Conservation (phyloP, 495 filamentous ascomycete genomes). For the Halenospora varia region DNA sequence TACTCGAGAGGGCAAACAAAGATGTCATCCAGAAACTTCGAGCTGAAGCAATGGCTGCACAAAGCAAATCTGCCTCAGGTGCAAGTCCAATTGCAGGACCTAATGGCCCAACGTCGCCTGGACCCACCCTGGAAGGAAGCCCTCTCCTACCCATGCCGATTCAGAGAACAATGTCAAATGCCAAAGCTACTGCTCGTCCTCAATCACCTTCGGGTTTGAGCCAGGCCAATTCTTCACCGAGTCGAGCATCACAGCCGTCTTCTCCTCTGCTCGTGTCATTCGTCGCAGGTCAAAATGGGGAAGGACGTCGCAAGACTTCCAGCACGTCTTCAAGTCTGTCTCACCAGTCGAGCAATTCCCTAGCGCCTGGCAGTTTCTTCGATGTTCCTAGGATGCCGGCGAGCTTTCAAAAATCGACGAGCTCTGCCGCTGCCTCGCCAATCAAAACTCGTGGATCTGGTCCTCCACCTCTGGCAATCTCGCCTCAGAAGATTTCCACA, state of each 20-base stretch:
- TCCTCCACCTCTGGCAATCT: constrained; percentile 45
- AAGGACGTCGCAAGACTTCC: constrained; percentile 60
- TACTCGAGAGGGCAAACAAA: constrained; percentile 96
- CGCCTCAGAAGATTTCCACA: constrained; percentile 45
- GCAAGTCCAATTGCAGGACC: constrained; percentile 19
- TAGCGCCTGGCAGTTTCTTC: constrained; percentile 71
- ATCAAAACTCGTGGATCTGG: constrained; percentile 61
- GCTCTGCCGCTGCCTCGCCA: constrained; percentile 66
- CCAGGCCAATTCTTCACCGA: constrained; percentile 82
- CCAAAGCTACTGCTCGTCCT: constrained; percentile 70
- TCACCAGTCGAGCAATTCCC: constrained; percentile 66
- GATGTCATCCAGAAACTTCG: constrained; percentile 95
- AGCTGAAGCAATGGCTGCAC: constrained; percentile 75
- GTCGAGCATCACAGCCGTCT: constrained; percentile 83
- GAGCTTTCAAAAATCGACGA: constrained; percentile 54
- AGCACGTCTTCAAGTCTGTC: constrained; percentile 83
- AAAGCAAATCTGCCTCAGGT: constrained; percentile 39
- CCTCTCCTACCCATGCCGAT: constrained; percentile 76
- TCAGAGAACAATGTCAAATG: constrained; percentile 75
- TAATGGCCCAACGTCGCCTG: constrained; percentile 35
- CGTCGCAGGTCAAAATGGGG: constrained; percentile 68
- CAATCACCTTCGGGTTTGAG: constrained; percentile 77
- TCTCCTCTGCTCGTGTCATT: constrained; percentile 93
- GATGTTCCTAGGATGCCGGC: constrained; percentile 62
- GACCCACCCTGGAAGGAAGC: constrained; percentile 76